Evolutionary conservation across 2,329 filamentous ascomycete genomes (phyloP).

Genomic region (Botrytis aclada): DNA sequence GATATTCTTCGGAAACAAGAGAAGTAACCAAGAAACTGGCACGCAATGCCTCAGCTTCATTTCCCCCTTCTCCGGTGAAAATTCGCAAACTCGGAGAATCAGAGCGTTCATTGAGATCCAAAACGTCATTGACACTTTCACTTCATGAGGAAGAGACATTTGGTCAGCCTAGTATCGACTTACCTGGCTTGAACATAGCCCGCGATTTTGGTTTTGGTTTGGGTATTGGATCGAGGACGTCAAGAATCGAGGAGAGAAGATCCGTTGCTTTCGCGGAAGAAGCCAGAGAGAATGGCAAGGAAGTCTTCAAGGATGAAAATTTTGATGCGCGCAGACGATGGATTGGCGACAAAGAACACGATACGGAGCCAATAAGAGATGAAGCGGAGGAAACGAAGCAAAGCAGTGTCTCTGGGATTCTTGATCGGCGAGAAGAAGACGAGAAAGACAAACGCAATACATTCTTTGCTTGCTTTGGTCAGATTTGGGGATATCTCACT

Average conservation of each 20-base stretch:
- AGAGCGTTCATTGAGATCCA: background rate
- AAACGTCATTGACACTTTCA: constrained; percentile 12
- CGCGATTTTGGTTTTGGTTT: background rate
- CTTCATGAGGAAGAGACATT: constrained; percentile 11
- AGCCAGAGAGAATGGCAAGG: background rate
- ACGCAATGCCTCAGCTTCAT: background rate
- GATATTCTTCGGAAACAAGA: background rate
- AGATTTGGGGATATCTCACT: background rate
- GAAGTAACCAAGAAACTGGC: background rate
- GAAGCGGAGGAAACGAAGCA: background rate
- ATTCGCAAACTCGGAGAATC: background rate
- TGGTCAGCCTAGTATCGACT: constrained; percentile 13
- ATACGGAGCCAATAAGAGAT: background rate
- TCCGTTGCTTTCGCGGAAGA: background rate
- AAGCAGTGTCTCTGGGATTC: background rate
- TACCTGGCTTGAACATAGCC: background rate
- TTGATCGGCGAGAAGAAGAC: background rate
- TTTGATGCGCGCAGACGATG: background rate
- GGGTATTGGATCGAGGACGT: background rate
- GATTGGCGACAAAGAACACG: background rate
- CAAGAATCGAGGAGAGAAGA: constrained; percentile 10
- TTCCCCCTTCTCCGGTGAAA: background rate
- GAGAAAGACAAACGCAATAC: background rate
- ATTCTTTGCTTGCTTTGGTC: background rate
- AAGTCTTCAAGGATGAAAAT: background rate